These are phyloP conservation scores for Gossypium raimondii DNA, from an alignment of 345 rosid species.

Conservation along the genomic window DNA sequence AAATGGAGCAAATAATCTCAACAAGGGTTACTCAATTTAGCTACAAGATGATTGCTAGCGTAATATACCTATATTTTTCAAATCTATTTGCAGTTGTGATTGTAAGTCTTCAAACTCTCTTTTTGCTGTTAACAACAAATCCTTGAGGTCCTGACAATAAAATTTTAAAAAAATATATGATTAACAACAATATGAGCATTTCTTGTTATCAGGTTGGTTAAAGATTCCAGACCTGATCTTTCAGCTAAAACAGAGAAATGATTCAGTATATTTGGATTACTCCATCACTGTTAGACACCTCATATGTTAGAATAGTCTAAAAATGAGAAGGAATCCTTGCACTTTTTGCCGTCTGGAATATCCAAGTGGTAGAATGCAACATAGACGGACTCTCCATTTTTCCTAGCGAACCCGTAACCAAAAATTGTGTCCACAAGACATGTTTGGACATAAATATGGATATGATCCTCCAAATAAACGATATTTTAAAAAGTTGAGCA, in stretches of 20 bases:
- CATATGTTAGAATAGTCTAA: not conserved
- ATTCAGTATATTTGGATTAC: not conserved
- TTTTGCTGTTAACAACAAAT: constrained; percentile 50
- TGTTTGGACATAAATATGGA: not conserved
- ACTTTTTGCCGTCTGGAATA: not conserved
- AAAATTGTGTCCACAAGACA: not conserved
- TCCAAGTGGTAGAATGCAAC: not conserved
- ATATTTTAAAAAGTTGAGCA: not conserved
- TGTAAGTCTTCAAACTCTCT: constrained; percentile 64
- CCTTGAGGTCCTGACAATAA: constrained; percentile 58
- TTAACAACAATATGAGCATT: not conserved
- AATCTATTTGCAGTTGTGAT: constrained; percentile 54
- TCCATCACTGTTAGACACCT: not conserved
- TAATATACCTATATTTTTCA: constrained; percentile 59
- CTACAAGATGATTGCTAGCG: not conserved
- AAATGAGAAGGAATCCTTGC: not conserved
- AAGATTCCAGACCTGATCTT: not conserved
- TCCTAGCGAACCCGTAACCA: not conserved
- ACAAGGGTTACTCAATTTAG: not conserved
- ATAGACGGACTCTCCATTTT: not conserved
- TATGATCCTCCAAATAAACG: not conserved
- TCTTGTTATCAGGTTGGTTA: not conserved
- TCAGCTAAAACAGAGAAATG: not conserved
- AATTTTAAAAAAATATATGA: not conserved
- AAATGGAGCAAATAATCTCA: not conserved